Percentiles rank a stretch among this genome's conserved stretches.
phyloP scores from a whole-genome alignment of 1,284 basidiomycete species.

The Abortiporus biennis region DNA sequence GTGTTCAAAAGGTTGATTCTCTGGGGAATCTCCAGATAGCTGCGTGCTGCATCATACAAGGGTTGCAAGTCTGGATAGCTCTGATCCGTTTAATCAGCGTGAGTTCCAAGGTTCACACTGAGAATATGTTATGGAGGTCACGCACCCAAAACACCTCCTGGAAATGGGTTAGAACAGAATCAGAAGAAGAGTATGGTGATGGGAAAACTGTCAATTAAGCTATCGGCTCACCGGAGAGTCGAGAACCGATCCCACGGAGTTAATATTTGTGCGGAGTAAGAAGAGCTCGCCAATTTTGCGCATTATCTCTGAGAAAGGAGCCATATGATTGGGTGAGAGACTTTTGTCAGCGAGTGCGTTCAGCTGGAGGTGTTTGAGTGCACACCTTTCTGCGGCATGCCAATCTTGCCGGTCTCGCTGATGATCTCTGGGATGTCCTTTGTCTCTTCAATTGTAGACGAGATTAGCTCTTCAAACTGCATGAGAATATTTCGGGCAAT shows the following conservation, averaged over 20 bases:
- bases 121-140: slow-evolving; percentile 5
- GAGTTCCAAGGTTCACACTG: not conserved
- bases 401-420: slow-evolving; percentile 92
- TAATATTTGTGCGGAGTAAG: slow-evolving; percentile 91
- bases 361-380: not conserved
- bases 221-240: slow-evolving; percentile 77
- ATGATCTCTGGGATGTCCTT: slow-evolving; percentile 95
- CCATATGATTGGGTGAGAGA: slow-evolving; percentile 1
- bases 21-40: slow-evolving; percentile 93
- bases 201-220: slow-evolving; percentile 4
- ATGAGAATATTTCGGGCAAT: not conserved
- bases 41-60: slow-evolving; percentile 88
- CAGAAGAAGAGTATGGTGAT: not conserved
- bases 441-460: slow-evolving; percentile 92
- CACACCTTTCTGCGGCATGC: slow-evolving; percentile 73
- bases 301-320: slow-evolving; percentile 78
- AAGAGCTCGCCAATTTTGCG: slow-evolving; percentile 95
- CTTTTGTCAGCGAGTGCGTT: slow-evolving; percentile 5
- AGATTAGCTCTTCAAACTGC: slow-evolving; percentile 88
- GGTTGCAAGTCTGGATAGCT: slow-evolving; percentile 93
- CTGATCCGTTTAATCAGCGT: slow-evolving; percentile 30
- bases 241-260: slow-evolving; percentile 91
- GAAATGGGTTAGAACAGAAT: slow-evolving; percentile 9
- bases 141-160: slow-evolving; percentile 92
- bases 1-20: slow-evolving; percentile 92